These are phyloP conservation scores for Melaleuca quinquenervia DNA, from an alignment of 345 rosid genomes.

Conservation along the genomic window DNA sequence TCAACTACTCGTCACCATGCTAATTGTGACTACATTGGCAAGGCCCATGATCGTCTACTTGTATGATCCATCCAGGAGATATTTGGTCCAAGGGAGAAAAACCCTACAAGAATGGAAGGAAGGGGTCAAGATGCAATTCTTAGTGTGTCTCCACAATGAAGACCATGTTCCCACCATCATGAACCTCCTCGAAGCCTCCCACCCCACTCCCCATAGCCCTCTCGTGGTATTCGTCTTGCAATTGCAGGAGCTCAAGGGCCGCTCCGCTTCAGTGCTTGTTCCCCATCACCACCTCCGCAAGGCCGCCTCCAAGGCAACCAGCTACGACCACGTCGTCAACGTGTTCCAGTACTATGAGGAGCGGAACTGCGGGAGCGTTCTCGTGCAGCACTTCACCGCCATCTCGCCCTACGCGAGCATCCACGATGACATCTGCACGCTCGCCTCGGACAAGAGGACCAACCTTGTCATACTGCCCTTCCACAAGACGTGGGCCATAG, in stretches of 20 bases:
- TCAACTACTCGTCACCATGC: background rate
- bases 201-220: slow-evolving; percentile 6
- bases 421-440: slow-evolving; percentile 17
- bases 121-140: slow-evolving; percentile 8
- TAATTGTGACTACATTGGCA: slow-evolving; percentile 8
- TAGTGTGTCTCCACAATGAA: slow-evolving; percentile 14
- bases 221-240: slow-evolving; percentile 9
- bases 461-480: slow-evolving; percentile 12
- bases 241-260: slow-evolving; percentile 17
- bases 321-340: background rate
- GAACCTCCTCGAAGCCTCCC: slow-evolving; percentile 18
- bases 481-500: background rate
- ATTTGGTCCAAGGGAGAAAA: slow-evolving; percentile 7
- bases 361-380: background rate
- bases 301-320: background rate
- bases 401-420: slow-evolving; percentile 10
- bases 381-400: slow-evolving; percentile 11
- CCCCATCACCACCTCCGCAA: background rate
- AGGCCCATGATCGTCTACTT: slow-evolving; percentile 4
- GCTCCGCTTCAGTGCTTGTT: slow-evolving; percentile 8
- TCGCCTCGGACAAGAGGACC: slow-evolving; percentile 7
- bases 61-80: slow-evolving; percentile 26
- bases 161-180: slow-evolving; percentile 10
- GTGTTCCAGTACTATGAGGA: slow-evolving; percentile 11
- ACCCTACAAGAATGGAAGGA: slow-evolving; percentile 6